Conservation (phyloP, 2,329 filamentous ascomycete genomes). For the Camillea tinctor region DNA sequence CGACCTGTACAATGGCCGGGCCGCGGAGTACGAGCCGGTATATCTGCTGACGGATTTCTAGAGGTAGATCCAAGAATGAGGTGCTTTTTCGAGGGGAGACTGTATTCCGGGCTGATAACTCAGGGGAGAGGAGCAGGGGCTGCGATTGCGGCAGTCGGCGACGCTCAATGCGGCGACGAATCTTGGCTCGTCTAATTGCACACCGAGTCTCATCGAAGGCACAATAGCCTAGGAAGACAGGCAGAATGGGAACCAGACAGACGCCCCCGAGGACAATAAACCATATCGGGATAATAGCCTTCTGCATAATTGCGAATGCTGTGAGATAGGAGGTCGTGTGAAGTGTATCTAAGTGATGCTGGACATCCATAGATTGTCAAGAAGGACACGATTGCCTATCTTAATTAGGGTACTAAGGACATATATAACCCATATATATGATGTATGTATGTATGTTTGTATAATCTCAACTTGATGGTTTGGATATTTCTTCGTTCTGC, state of each 20-base stretch:
- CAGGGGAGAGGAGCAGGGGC: neutral
- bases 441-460: no score
- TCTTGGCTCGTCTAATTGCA: no score
- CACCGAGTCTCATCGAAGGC: no score
- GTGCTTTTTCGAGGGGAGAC: neutral
- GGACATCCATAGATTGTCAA: neutral
- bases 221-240: no score
- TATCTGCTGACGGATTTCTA: slow-evolving; percentile 14
- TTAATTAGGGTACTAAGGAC: neutral
- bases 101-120: slow-evolving; percentile 1
- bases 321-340: neutral
- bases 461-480: neutral
- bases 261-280: neutral
- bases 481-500: neutral
- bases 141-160: no score
- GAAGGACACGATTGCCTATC: neutral
- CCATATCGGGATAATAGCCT: neutral
- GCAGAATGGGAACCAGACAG: neutral
- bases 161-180: no score
- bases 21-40: slow-evolving; percentile 7
- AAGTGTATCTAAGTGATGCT: neutral
- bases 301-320: neutral
- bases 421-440: no score
- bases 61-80: neutral
- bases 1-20: slow-evolving; percentile 9